phyloP scores from a whole-genome alignment of 257 asterid genomes.

The Ocimum tenuiflorum region DNA sequence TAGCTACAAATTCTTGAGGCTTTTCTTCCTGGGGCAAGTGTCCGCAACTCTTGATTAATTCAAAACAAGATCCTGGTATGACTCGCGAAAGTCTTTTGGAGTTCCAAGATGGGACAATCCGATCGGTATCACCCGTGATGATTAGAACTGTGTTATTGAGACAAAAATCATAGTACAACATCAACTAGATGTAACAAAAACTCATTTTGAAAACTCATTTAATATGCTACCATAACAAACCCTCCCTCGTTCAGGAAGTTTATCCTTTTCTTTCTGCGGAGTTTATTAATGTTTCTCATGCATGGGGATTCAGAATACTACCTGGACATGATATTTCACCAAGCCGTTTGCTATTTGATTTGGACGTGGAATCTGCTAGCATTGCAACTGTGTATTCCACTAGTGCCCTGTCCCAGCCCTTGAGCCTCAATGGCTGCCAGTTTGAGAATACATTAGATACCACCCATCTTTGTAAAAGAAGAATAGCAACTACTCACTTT shows the following conservation, averaged over 20 bases:
- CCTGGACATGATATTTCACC: conserved; percentile 86
- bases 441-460: neutral
- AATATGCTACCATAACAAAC: too few relatives aligned
- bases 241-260: too few relatives aligned
- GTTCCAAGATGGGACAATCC: conserved; percentile 89
- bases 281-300: too few relatives aligned
- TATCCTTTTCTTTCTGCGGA: too few relatives aligned
- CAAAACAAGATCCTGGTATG: conserved; percentile 67
- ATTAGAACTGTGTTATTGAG: conserved; percentile 52
- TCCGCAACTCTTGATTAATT: conserved; percentile 80
- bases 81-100: conserved; percentile 66
- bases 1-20: conserved; percentile 63
- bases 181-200: neutral
- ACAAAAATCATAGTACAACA: neutral
- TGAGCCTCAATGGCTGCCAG: conserved; percentile 73
- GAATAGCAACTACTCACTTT: conserved; percentile 47
- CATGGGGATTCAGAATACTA: conserved; percentile 17
- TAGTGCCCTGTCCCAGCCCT: conserved; percentile 93
- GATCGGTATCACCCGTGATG: conserved; percentile 82
- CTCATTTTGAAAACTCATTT: too few relatives aligned
- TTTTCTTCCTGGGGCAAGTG: conserved; percentile 95
- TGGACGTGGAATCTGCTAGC: conserved; percentile 58
- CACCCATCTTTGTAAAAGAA: neutral
- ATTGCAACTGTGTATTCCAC: conserved; percentile 67
- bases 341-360: conserved; percentile 46